Conservation (phyloP, 192 early-diverging fungal species). For the Funneliformis geosporum region DNA sequence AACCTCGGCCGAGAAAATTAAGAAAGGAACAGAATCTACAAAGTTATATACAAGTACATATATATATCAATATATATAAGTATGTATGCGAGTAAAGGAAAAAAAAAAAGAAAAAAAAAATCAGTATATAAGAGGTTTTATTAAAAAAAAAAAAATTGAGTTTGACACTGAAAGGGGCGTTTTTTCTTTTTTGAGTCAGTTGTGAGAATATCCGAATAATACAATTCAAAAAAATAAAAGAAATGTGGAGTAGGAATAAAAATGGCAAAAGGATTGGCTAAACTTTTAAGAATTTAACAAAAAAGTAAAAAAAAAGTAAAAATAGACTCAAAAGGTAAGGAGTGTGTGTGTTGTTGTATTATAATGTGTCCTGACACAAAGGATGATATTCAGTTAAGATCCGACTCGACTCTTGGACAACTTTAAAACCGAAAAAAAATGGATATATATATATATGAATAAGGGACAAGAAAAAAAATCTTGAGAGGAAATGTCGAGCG, state of each 20-base stretch:
- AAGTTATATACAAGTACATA: slow-evolving; percentile 4
- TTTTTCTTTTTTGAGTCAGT: background rate
- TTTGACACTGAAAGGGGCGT: too few species aligned
- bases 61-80: slow-evolving; percentile 4
- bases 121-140: background rate
- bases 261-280: background rate
- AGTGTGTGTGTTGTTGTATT: background rate
- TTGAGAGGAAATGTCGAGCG: background rate
- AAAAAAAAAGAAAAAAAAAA: background rate
- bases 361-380: background rate
- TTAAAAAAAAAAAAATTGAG: background rate
- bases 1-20: background rate
- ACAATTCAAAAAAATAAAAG: background rate
- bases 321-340: background rate
- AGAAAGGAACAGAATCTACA: background rate
- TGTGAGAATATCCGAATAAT: background rate
- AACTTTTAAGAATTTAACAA: background rate
- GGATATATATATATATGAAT: background rate
- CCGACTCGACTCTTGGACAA: background rate
- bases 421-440: background rate
- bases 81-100: background rate
- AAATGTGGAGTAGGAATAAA: background rate
- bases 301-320: background rate
- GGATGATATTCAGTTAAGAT: background rate
- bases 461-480: background rate